Conservation (phyloP, 345 rosid genomes). For the Melaleuca alternifolia region DNA sequence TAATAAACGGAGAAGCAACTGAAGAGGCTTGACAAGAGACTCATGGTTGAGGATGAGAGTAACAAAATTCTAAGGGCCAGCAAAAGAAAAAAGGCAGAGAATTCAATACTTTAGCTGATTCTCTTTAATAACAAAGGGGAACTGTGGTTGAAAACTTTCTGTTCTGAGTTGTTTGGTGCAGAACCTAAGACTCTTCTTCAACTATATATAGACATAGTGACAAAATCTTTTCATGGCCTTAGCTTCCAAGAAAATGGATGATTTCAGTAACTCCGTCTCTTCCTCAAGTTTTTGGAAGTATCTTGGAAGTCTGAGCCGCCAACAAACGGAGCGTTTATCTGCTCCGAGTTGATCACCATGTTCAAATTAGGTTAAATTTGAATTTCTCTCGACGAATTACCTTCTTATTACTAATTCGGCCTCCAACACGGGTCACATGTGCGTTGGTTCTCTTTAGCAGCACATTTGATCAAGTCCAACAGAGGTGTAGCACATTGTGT, state of each 20-base stretch:
- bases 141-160: not conserved
- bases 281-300: not conserved
- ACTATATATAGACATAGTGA: not conserved
- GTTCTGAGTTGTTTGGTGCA: not conserved
- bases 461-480: not conserved
- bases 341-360: not conserved
- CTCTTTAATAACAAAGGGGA: not conserved
- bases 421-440: not conserved
- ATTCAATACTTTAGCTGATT: not conserved
- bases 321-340: not conserved
- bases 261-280: not conserved
- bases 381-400: not conserved
- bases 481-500: not conserved
- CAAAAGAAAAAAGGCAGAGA: too few species aligned
- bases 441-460: not conserved
- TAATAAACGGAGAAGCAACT: not conserved
- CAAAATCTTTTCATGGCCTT: not conserved
- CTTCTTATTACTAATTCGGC: not conserved
- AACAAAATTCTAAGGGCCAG: not conserved
- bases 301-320: not conserved
- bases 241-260: not conserved
- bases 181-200: not conserved
- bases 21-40: constrained; percentile 1
- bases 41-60: not conserved
- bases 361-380: not conserved